Evolutionary conservation across 2,329 filamentous ascomycete species (phyloP).

Genomic region (Dissoconium aciculare): DNA sequence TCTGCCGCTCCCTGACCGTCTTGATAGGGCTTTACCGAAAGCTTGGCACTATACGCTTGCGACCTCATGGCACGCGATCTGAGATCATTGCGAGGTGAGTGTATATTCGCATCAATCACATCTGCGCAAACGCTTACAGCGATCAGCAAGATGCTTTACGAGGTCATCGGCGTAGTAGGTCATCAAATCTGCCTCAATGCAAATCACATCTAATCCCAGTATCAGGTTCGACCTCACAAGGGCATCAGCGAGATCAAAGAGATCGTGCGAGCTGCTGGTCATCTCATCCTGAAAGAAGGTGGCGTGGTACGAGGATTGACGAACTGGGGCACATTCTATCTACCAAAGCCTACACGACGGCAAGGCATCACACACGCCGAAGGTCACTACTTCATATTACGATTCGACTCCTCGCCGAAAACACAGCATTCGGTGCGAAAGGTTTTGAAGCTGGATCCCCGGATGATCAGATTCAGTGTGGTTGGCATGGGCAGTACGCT

Average conservation of each 20-base stretch:
- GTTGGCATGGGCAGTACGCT: constrained; percentile 67
- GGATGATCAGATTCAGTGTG: constrained; percentile 74
- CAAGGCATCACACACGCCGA: constrained; percentile 70
- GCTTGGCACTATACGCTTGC: too few species aligned
- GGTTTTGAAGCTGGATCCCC: constrained; percentile 70
- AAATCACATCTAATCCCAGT: constrained; percentile 8
- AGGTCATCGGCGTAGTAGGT: constrained; percentile 84
- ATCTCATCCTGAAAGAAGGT: constrained; percentile 63
- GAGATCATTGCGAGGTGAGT: too few species aligned
- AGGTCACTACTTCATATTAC: constrained; percentile 96
- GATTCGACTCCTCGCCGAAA: constrained; percentile 65
- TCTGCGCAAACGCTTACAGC: too few species aligned
- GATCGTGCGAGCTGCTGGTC: constrained; percentile 75
- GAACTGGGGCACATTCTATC: constrained; percentile 88
- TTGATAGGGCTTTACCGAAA: too few species aligned
- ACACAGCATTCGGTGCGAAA: constrained; percentile 62
- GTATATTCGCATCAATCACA: too few species aligned
- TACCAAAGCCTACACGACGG: constrained; percentile 64
- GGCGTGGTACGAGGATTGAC: constrained; percentile 83
- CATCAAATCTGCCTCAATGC: constrained; percentile 10
- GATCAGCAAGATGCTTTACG: constrained; percentile 92
- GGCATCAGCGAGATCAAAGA: constrained; percentile 87
- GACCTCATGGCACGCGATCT: too few species aligned
- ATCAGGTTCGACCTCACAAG: constrained; percentile 70
- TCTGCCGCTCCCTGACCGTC: too few species aligned